Base-by-base conservation (phyloP, 371 early-diverging fungal species). In the Zancudomyces culisetae region DNA sequence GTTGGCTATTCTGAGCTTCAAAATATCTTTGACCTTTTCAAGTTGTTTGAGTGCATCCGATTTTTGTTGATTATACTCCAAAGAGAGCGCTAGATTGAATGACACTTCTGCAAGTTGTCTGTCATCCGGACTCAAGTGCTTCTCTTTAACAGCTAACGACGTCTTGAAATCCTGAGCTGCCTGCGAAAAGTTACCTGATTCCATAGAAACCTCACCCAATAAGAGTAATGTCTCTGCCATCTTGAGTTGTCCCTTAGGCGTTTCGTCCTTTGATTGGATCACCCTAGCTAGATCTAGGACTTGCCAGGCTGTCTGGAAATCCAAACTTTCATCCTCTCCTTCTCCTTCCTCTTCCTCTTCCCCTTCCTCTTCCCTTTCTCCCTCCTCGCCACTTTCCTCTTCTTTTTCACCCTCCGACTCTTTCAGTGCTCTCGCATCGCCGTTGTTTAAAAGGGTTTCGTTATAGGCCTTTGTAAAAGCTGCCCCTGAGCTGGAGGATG, bases 231-330 rank as follows among this genome's bases (percentile, higher is more conserved):
- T 80, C 57, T 87, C 87, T 0, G 69, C 64, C 30, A 59, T 57
- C 46, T 79, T 82, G 2, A 77, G 59, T 43, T 71, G 73, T 1
- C 78, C 70, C 39, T 80, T 73, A 23, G 72, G 65, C 39, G 72
- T 75, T 0, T 70, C 77, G 18, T 64, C 61, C 41, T 81, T 74
- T 47, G 76, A 71, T 54, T 80, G 87, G 10, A 88, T 81, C 8
- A 87, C 71, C 19, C 91, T 81, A 13, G 89, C 87, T 19, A 87
- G 59, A 55, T 89, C 90, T 45, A 92, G 69, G 27, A 81, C 76
- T 53, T 88, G 81, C 86, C 87, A 90, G 1, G 92, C 92, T 1
- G 81, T 68, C n/a, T 77, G 80, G 51, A 92, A 83, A 53, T 21
- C 48, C 53, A 83, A 87, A 0, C 66, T 68, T 10, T 68, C 76